phyloP scores from a whole-genome alignment of 1,284 basidiomycete genomes.

The Pseudozyma sp. region DNA sequence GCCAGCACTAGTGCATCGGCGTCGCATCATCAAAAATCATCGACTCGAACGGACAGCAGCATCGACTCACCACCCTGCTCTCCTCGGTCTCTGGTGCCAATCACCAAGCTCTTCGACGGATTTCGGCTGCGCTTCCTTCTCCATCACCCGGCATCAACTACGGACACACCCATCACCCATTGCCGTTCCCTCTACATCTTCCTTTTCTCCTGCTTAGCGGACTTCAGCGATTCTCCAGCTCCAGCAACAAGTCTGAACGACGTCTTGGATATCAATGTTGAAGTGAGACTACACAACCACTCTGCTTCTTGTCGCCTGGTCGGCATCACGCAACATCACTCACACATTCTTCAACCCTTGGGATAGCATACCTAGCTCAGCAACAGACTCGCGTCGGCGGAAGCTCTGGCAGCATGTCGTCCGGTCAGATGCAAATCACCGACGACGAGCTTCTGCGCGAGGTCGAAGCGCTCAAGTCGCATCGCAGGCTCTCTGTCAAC shows the following conservation, averaged over 20 bases:
- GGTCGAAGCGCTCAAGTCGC: conserved; percentile 66
- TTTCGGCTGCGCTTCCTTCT: not conserved
- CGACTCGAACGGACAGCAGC: no score
- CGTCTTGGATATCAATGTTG: conserved; percentile 19
- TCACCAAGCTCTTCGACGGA: no score
- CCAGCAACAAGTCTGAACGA: no score
- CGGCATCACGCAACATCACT: not conserved
- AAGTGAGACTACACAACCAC: conserved; percentile 1
- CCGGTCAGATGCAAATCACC: conserved; percentile 46
- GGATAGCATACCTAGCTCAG: not conserved
- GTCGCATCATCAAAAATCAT: no score
- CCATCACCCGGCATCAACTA: not conserved
- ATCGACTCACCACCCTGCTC: no score
- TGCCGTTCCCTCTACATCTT: not conserved
- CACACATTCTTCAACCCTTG: not conserved
- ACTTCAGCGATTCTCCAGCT: no score
- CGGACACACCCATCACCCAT: no score
- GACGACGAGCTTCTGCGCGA: conserved; percentile 65
- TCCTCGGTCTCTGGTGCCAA: no score
- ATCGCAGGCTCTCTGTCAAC: conserved; percentile 64
- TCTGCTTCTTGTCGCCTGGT: conserved; percentile 8
- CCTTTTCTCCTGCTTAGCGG: not conserved
- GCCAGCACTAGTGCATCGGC: no score
- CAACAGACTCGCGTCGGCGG: not conserved
- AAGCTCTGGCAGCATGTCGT: conserved; percentile 24